Conservation (phyloP, 768 basidiomycete species). For the Coprinellus aureogranulatus region DNA sequence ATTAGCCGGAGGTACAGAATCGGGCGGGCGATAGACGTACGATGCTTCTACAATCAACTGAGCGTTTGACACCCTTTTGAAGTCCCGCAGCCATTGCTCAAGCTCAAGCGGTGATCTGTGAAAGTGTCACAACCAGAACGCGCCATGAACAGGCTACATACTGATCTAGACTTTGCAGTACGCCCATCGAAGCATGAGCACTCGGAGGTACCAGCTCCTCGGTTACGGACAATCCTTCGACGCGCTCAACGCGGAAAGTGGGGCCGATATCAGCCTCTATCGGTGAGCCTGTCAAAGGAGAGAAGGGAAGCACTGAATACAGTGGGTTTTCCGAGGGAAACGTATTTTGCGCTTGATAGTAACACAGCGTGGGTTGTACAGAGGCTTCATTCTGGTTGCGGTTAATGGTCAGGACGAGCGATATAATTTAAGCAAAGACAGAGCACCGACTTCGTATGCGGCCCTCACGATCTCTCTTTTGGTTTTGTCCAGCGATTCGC, state of each 20-base stretch:
- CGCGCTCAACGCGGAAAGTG: not conserved
- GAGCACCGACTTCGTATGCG: conserved; percentile 49
- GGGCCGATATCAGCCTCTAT: not conserved
- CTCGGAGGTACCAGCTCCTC: not conserved
- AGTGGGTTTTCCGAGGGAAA: not conserved
- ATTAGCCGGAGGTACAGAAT: not conserved
- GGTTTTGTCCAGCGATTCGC: conserved; percentile 45
- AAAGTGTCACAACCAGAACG: no score
- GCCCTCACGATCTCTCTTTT: conserved; percentile 43
- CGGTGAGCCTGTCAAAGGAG: not conserved
- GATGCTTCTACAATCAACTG: conserved; percentile 5
- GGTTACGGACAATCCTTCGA: not conserved
- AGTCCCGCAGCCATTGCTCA: not conserved
- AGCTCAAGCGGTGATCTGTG: not conserved
- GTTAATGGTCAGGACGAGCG: no score
- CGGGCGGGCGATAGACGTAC: not conserved
- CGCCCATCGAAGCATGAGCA: not conserved
- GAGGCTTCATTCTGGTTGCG: no score
- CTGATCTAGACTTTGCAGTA: not conserved
- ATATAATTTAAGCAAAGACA: no score
- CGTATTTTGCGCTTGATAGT: not conserved
- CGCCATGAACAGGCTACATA: no score
- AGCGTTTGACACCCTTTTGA: not conserved
- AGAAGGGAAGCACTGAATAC: not conserved
- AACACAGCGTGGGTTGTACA: not conserved